Base-by-base conservation (phyloP, 176 grass and related monocot species). In the Eragrostis nindensis region DNA sequence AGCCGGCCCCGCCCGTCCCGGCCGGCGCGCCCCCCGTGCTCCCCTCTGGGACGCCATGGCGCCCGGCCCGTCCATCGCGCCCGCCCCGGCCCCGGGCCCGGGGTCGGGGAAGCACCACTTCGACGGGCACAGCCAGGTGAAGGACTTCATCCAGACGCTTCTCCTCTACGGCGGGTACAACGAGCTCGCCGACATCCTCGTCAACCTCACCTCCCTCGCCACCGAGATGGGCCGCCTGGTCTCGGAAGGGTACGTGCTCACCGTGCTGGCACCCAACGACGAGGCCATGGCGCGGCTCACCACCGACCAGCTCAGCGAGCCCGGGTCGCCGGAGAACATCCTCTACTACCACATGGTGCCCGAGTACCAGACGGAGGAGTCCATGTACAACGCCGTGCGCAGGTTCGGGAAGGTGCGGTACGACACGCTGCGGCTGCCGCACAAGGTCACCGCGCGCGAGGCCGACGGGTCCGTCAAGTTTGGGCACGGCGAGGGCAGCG, bases 391-490 rank as follows among this genome's bases (percentile, higher is more conserved):
- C 88, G 95, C 95, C 40, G 95, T 97, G 38, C 56, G 95, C 6
- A 52, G 95, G 3, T 97, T 97, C 77, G 95, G 95, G 10, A 97
- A 92, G 85, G 86, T 97, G 41, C 65, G 92, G 2, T 97, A 94
- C 82, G 95, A 97, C 80, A 97, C 95, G 32, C 83, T 97, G 5
- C 75, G 95, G 19, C 77, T 97, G 87, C 95, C 95, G 41, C 92
- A 97, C 86, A 97, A 97, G 90, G 95, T 97, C 10, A 60, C 83
- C 6, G 95, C 95, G 5, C 41, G 88, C 45, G 95, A 97, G 83
- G 95, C 95, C 5, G 95, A 97, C 36, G 95, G 95, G 18, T 97
- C 95, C 24, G 95, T 97, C 86, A 97, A 97, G 87, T 97, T 97
- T 73, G 95, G 95, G 3, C 71, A 80, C 12, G 95, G 87, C 17